Evolutionary conservation across 1,284 basidiomycete species (phyloP).

Genomic region (Wallemia mellicola): DNA sequence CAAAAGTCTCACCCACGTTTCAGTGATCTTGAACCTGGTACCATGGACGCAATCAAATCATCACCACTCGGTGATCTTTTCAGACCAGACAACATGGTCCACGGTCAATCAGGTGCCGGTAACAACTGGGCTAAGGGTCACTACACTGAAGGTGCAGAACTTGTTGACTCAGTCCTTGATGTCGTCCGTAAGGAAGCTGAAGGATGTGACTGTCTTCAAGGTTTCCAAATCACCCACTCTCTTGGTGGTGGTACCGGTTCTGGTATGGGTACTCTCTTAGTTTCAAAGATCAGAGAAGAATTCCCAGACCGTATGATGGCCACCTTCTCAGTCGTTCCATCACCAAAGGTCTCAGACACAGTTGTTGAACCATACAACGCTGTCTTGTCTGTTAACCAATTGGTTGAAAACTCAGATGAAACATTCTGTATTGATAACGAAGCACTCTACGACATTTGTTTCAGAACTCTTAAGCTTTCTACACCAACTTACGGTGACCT

Average conservation of each 20-base stretch:
- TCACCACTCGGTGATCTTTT: slow-evolving; percentile 22
- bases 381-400: slow-evolving; percentile 27
- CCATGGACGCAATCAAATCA: slow-evolving; percentile 77
- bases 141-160: slow-evolving; percentile 22
- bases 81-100: slow-evolving; percentile 26
- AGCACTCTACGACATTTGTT: slow-evolving; percentile 92
- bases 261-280: slow-evolving; percentile 29
- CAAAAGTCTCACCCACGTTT: neutral
- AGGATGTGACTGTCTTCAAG: slow-evolving; percentile 24
- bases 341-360: slow-evolving; percentile 28
- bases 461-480: slow-evolving; percentile 76
- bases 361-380: slow-evolving; percentile 34
- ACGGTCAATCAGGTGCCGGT: slow-evolving; percentile 25
- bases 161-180: slow-evolving; percentile 26
- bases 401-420: slow-evolving; percentile 31
- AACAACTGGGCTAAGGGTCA: slow-evolving; percentile 29
- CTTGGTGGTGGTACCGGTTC: slow-evolving; percentile 31
- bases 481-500: slow-evolving; percentile 87
- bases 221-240: slow-evolving; percentile 31
- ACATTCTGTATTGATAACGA: slow-evolving; percentile 65
- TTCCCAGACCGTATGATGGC: slow-evolving; percentile 33
- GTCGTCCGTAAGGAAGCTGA: slow-evolving; percentile 30
- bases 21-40: slow-evolving; percentile 70
- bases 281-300: slow-evolving; percentile 31
- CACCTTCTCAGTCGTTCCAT: slow-evolving; percentile 30